Base-by-base conservation (phyloP, 73 alveolate species). In the Strombidium stylifer region DNA sequence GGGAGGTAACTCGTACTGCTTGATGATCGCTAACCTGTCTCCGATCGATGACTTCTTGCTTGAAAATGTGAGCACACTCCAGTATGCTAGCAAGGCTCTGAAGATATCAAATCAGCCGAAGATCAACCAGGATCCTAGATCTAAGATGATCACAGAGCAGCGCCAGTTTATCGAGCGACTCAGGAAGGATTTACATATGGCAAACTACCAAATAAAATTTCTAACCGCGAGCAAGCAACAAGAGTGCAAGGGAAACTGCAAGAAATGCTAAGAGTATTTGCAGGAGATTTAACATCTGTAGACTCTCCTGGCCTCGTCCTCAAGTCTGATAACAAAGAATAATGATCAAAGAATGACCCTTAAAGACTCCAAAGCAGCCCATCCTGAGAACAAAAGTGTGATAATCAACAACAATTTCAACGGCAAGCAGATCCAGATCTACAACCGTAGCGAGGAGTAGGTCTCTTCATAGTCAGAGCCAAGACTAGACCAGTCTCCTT, bases 1-100 rank as follows among this genome's bases (percentile, higher is more conserved):
- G 20, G 95, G 95, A 10, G 95, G 95, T 28, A 86, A 86, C 57
- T 67, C 81, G 36, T 52, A 66, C 44, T 65, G 86, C 49, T 73
- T 86, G 1, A 86, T 86, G 95, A 48, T 86, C 32, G 95, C 89
- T 12, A 80, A 92, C 58, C 72, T 86, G 4, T 69, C 92, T 27
- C 95, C 95, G 5, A 37, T 74, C n/a, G 82, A 52, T 27, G 83
- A 73, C 37, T 79, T 69, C 56, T 67, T 67, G 21, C 92, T 80
- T 10, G 95, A 86, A 78, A 86, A 81, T 44, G 40, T 86, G 1
- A 78, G 85, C 47, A 76, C 92, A 39, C 64, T 86, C 47, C 80
- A 80, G 41, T 86, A 86, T 73, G 95, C 95, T 0, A 72, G 78
- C 26, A 79, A 80, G 35, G 95, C 95, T 3, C 37, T 42, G 12